phyloP scores from a whole-genome alignment of 768 basidiomycete species.

The Russula virescens region DNA sequence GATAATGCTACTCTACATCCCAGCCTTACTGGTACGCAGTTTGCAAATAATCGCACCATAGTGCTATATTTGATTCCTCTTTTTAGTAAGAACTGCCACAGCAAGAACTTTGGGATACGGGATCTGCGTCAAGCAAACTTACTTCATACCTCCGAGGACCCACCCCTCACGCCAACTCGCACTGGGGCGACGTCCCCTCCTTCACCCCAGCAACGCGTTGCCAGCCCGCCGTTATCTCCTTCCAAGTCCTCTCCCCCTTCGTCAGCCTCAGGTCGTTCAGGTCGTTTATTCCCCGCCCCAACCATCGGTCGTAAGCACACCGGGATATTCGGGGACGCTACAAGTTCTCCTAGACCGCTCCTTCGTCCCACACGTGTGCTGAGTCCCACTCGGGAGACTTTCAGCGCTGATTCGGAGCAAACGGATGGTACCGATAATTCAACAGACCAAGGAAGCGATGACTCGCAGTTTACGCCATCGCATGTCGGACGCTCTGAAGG shows the following conservation, averaged over 20 bases:
- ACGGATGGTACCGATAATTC: background rate
- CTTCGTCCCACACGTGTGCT: conserved; percentile 39
- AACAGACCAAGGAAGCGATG: conserved; percentile 29
- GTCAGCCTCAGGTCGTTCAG: conserved; percentile 26
- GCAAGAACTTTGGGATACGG: conserved; percentile 71
- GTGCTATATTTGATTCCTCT: conserved; percentile 8
- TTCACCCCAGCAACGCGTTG: conserved; percentile 30
- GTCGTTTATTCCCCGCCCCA: conserved; percentile 19
- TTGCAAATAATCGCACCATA: background rate
- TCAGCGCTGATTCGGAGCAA: conserved; percentile 8
- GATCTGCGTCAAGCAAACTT: conserved; percentile 70
- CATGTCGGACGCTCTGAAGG: conserved; percentile 44
- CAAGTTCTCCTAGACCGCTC: conserved; percentile 29
- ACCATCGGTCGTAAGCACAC: conserved; percentile 29
- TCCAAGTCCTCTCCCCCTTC: conserved; percentile 23
- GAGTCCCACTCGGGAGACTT: conserved; percentile 31
- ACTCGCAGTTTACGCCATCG: conserved; percentile 32
- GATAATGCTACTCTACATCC: background rate
- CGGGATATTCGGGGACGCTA: conserved; percentile 21
- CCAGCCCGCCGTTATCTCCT: conserved; percentile 31
- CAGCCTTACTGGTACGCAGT: conserved; percentile 43
- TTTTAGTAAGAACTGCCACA: conserved; percentile 74
- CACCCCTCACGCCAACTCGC: conserved; percentile 29
- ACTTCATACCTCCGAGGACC: conserved; percentile 40
- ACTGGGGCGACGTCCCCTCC: conserved; percentile 6